Evolutionary conservation across 768 basidiomycete species (phyloP), one percentile per base, ranked within the genome.

Genomic region (Trametopsis cervina): DNA sequence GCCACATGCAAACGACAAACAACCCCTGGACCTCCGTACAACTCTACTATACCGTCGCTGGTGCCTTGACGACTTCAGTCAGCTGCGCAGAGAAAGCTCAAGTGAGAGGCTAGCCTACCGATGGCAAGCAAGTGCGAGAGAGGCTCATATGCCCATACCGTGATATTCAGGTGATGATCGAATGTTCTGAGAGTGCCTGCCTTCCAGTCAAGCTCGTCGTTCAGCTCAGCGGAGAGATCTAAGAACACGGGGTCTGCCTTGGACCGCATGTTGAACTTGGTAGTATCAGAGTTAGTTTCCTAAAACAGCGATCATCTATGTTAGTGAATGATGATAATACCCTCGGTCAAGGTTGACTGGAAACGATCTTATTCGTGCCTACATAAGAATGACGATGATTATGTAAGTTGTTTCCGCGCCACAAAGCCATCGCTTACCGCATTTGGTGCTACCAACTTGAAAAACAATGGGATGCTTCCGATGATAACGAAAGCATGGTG

Each of bases 1-100:
- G 75, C 74, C 10, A 83, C 57, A 13, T 57, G 59, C 25, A 85
- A 58, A 45, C 63, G 73, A 38, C 63, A 63, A 44, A 80, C 72
- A 11, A 90, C 85, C 3, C 83, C 78, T 2, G 82, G 75, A 4
- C 76, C 71, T 1, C 91, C 92, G 53, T 81, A 77, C 21, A 92
- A 54, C 47, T 81, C 71, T 26, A 93, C 72, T 1, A 60, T 48
- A 0, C 91, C 89, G n/a, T 64, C 59, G 4, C 73, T 62, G 0
- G 87, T 89, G 2, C 85, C 89, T 84, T 26, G 39, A 51, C 38
- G 49, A 44, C 50, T 42, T 40, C n/a, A 33, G 29, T 15, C 7
- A 33, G 29, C 21, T 39, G 35, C 11, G 48, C 33, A 12, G 3
- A 10, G 39, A 25, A 35, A 23, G 40, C 36, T 18, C 17, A 13